Percentiles rank a stretch among this genome's conserved stretches.
phyloP scores from a whole-genome alignment of 2,329 filamentous ascomycete species.

The Pseudogymnoascus verrucosus region DNA sequence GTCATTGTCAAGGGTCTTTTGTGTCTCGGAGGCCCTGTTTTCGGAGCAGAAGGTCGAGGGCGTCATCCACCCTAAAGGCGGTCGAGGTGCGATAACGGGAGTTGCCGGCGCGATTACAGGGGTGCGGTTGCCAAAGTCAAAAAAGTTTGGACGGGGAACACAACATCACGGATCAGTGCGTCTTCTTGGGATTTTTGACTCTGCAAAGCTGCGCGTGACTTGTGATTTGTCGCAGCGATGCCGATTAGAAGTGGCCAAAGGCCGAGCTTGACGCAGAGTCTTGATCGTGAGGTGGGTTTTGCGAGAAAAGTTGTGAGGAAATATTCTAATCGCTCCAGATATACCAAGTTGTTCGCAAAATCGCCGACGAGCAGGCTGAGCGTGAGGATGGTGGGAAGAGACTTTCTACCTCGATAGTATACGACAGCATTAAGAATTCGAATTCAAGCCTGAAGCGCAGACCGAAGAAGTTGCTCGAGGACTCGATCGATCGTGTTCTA shows the following conservation, averaged over 20 bases:
- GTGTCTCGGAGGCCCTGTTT: constrained; percentile 3
- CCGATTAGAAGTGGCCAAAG: constrained; percentile 25
- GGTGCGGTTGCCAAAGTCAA: background rate
- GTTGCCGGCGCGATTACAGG: background rate
- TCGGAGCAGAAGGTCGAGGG: background rate
- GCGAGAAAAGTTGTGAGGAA: constrained; percentile 10
- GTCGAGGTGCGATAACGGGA: constrained; percentile 12
- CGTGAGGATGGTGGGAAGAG: constrained; percentile 38
- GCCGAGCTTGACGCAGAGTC: constrained; percentile 42
- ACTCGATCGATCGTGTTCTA: constrained; percentile 76
- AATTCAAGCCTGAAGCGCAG: constrained; percentile 81
- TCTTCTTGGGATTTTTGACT: background rate
- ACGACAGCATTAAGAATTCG: constrained; percentile 72
- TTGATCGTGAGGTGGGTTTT: constrained; percentile 52
- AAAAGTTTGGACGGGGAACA: constrained; percentile 1
- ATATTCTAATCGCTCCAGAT: constrained; percentile 37
- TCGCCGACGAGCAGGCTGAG: constrained; percentile 57
- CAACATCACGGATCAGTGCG: background rate
- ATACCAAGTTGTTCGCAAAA: constrained; percentile 70
- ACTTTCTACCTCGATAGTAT: constrained; percentile 56
- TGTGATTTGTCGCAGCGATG: background rate
- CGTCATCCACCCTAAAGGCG: background rate
- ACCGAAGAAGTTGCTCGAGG: constrained; percentile 74
- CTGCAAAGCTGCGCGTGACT: background rate
- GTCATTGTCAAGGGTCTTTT: constrained; percentile 11